Evolutionary conservation across 2,329 filamentous ascomycete genomes (phyloP), one percentile per base, ranked within the genome.

Genomic region (Epichloe aotearoae): DNA sequence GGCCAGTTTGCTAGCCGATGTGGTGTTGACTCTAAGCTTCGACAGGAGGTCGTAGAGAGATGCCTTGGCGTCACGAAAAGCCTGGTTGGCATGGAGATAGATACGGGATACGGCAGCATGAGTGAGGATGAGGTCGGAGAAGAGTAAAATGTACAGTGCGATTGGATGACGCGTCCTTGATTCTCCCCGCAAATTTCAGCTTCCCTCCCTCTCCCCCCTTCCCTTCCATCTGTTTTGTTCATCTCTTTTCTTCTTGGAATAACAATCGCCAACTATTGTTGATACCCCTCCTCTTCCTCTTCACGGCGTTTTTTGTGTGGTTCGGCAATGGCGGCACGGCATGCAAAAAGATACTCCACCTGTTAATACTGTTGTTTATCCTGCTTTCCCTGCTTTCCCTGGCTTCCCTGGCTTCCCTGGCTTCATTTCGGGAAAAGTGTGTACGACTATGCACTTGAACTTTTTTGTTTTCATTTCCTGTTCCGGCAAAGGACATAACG

Each of bases 21-120:
- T 47, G 76, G 74, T 2, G 64, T 83, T n/a, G 67, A 70, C 17
- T 66, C 68, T 2, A 69, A 72, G 14, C 64, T 78, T n/a, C 73
- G 77, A 52, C 70, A 71, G 51, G 68, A 69, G 54, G 72, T 82
- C 57, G 73, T 83, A 3, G 71, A 77, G 47, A 69, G 72, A 48
- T 83, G 79, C 53, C 62, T 83, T 17, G 59, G 64, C 11, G 72
- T 83, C 37, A 79, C 75, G 14, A 79, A 77, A 60, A 72, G 67
- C 47, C 66, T 78, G 38, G 72, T 81, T 7, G 78, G 79, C 8
- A 81, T 83, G 73, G 74, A 80, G 52, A 64, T 69, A 12, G 80
- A 83, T 57, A 73, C 74, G 1, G 79, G 79, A 7, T 82, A 82
- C 61, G 77, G 71, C 46, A 80, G 72, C 55, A 75, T 78, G 70